Conservation (phyloP, 805 yeast genomes). For the Kodamaea neixiangensis region DNA sequence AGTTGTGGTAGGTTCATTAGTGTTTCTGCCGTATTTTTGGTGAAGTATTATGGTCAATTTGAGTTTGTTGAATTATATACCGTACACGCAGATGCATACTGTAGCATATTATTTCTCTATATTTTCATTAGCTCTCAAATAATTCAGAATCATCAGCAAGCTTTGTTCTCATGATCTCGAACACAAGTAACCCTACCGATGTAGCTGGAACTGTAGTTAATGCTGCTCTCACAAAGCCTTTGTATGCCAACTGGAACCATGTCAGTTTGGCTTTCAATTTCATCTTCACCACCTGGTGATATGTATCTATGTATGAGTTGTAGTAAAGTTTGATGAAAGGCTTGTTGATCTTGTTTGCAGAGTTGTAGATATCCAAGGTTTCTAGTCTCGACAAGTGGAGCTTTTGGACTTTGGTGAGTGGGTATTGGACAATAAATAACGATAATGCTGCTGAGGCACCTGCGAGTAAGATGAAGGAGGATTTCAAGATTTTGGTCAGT, state of each 20-base stretch:
- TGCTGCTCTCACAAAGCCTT: slow-evolving; percentile 75
- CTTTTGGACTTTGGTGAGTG: slow-evolving; percentile 76
- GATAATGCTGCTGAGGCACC: slow-evolving; percentile 87
- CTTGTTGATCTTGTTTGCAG: slow-evolving; percentile 23
- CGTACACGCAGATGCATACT: slow-evolving; percentile 1
- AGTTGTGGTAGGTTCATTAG: no score
- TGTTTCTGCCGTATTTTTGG: no score
- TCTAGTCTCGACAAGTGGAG: slow-evolving; percentile 79
- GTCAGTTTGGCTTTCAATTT: slow-evolving; percentile 54
- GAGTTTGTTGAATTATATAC: no score
- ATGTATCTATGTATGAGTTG: slow-evolving; percentile 76
- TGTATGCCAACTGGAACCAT: slow-evolving; percentile 70
- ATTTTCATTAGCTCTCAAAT: neutral
- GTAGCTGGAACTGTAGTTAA: slow-evolving; percentile 84
- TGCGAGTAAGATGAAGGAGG: slow-evolving; percentile 72
- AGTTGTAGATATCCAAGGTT: slow-evolving; percentile 66
- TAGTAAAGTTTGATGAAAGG: slow-evolving; percentile 57
- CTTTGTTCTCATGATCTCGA: slow-evolving; percentile 73
- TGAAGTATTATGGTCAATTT: no score
- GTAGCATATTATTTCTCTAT: no score
- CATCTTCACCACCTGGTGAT: slow-evolving; percentile 56
- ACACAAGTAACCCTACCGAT: slow-evolving; percentile 78
- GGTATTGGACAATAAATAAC: slow-evolving; percentile 78
- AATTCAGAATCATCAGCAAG: slow-evolving; percentile 25
- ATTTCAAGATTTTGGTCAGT: slow-evolving; percentile 55